These are phyloP conservation scores for Senna tora DNA, from an alignment of 306 rosid species.

Conservation along the genomic window DNA sequence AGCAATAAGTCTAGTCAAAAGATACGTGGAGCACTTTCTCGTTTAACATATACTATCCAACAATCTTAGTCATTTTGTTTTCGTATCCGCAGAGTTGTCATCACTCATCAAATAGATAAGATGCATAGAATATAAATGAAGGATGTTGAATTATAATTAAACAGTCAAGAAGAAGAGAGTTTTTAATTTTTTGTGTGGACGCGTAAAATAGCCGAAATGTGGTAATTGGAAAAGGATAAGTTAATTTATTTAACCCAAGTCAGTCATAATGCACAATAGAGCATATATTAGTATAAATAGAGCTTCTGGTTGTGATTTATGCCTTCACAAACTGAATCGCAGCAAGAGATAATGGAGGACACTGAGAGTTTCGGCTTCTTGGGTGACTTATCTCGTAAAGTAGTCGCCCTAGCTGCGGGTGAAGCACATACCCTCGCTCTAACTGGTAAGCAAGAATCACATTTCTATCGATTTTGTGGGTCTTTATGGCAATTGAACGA, in stretches of 20 bases:
- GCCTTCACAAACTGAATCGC: background rate
- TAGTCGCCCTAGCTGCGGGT: slow-evolving; percentile 5
- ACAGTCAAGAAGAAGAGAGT: background rate
- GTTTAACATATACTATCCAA: too few relatives aligned
- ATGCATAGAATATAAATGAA: background rate
- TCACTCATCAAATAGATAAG: background rate
- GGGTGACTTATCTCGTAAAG: background rate
- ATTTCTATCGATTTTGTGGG: background rate
- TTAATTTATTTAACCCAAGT: too few relatives aligned
- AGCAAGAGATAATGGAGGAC: slow-evolving; percentile 4
- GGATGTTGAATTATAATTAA: background rate
- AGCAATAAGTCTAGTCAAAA: background rate
- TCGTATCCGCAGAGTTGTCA: background rate
- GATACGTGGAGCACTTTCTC: background rate
- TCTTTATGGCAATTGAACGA: background rate
- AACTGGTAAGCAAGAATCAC: background rate
- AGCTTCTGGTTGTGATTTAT: background rate
- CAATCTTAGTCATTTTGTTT: background rate
- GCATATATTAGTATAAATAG: background rate
- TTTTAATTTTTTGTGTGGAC: background rate
- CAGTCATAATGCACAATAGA: background rate
- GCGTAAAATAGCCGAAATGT: background rate
- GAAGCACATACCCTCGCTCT: slow-evolving; percentile 15
- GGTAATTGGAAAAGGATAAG: background rate
- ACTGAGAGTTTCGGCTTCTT: background rate